Conservation (phyloP, 495 filamentous ascomycete species). For the Extremus antarcticus region DNA sequence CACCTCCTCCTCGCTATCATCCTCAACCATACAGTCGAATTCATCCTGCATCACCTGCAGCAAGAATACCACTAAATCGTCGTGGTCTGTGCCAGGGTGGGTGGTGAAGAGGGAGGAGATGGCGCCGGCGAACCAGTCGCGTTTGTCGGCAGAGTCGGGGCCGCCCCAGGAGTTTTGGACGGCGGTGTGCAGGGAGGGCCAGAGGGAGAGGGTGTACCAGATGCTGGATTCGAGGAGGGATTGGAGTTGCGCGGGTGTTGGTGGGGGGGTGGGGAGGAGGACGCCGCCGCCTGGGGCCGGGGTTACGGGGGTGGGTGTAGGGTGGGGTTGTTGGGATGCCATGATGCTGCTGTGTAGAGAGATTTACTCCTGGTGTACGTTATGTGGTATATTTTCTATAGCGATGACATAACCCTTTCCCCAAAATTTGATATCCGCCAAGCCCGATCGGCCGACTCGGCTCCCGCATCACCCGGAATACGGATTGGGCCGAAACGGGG, state of each 20-base stretch:
- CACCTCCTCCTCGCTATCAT: constrained; percentile 67
- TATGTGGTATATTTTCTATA: too few relatives aligned
- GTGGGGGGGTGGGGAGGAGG: constrained; percentile 10
- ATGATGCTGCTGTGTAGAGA: too few relatives aligned
- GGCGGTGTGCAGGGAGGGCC: constrained; percentile 77
- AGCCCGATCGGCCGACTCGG: too few relatives aligned
- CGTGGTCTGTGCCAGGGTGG: constrained; percentile 60
- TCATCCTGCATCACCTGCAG: constrained; percentile 90
- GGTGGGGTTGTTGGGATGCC: not conserved
- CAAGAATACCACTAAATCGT: constrained; percentile 72
- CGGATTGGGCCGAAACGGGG: not conserved
- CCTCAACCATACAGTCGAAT: constrained; percentile 83
- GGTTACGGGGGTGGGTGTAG: not conserved
- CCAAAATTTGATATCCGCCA: not conserved
- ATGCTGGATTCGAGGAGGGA: constrained; percentile 49
- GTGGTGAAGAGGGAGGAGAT: constrained; percentile 69
- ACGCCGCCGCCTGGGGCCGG: constrained; percentile 6
- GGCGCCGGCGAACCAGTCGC: constrained; percentile 89
- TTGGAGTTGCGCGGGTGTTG: constrained; percentile 30
- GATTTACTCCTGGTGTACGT: too few relatives aligned
- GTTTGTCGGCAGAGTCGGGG: constrained; percentile 71
- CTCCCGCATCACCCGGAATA: not conserved
- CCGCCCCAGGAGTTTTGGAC: constrained; percentile 85
- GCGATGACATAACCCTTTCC: not conserved
- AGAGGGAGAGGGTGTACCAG: constrained; percentile 66